A percentile compares a stretch with the other conserved stretches of the same genome.
phyloP scores from a whole-genome alignment of 2,329 filamentous ascomycete genomes.

The Aspergillus pseudonomiae region DNA sequence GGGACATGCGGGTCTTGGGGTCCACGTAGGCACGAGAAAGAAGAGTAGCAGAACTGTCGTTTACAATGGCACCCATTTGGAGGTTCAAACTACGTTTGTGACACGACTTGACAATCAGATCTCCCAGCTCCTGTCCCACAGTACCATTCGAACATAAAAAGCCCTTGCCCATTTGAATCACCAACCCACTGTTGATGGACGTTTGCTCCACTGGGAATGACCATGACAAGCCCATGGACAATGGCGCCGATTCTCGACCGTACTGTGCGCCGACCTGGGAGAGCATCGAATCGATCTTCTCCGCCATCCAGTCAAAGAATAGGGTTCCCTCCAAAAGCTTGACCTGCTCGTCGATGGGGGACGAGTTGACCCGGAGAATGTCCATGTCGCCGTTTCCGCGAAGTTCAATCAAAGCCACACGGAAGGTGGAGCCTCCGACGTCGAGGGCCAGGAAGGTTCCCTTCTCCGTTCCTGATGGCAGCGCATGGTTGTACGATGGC shows the following conservation, averaged over 20 bases:
- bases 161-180: conserved; percentile 68
- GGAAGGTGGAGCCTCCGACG: conserved; percentile 68
- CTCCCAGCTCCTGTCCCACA: conserved; percentile 61
- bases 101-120: conserved; percentile 63
- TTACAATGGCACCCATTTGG: conserved; percentile 64
- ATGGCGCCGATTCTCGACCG: conserved; percentile 38
- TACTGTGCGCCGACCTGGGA: conserved; percentile 45
- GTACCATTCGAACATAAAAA: conserved; percentile 63
- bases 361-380: conserved; percentile 58
- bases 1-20: conserved; percentile 62
- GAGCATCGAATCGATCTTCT: conserved; percentile 59
- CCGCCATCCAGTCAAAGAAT: conserved; percentile 71
- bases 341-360: conserved; percentile 59
- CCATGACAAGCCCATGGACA: conserved; percentile 66
- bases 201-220: conserved; percentile 69
- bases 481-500: conserved; percentile 64
- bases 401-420: conserved; percentile 63
- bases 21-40: conserved; percentile 65
- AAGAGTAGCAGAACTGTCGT: conserved; percentile 64
- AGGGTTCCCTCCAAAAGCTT: conserved; percentile 57
- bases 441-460: conserved; percentile 66
- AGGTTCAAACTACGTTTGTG: conserved; percentile 58
- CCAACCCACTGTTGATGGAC: conserved; percentile 58
- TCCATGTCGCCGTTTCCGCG: conserved; percentile 55
- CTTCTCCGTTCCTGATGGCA: conserved; percentile 61